Evolutionary conservation across 208 protist genomes (phyloP).

Genomic region (Leishmania turanica): DNA sequence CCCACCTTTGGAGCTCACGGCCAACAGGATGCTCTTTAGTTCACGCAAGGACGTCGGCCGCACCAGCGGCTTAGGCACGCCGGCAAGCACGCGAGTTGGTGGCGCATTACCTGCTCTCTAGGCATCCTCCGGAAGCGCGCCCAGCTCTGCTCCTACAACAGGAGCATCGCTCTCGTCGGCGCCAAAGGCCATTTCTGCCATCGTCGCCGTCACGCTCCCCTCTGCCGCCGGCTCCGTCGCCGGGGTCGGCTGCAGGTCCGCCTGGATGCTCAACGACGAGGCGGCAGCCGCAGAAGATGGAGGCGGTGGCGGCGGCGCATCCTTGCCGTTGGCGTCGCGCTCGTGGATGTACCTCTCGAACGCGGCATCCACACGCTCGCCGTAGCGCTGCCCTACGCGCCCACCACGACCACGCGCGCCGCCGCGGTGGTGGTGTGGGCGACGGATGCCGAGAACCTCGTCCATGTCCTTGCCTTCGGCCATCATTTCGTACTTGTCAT

Average conservation of each 20-base stretch:
- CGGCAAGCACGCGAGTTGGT: background rate
- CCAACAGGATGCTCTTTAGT: background rate
- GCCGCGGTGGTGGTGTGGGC: slow-evolving; percentile 19
- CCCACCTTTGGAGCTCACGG: background rate
- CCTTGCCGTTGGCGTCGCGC: slow-evolving; percentile 27
- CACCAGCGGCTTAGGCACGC: background rate
- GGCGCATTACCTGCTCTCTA: background rate
- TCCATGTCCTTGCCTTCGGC: slow-evolving; percentile 58
- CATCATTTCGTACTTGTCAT: slow-evolving; percentile 78
- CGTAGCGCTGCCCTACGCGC: slow-evolving; percentile 34
- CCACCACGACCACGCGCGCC: slow-evolving; percentile 40
- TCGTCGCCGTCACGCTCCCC: background rate
- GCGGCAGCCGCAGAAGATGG: background rate
- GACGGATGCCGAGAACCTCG: slow-evolving; percentile 47
- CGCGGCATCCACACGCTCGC: slow-evolving; percentile 45
- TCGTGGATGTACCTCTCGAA: slow-evolving; percentile 64
- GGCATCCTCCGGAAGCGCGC: slow-evolving; percentile 16
- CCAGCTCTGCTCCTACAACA: slow-evolving; percentile 16
- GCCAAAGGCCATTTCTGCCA: slow-evolving; percentile 31
- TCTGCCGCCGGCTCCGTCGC: background rate
- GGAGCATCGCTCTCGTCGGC: slow-evolving; percentile 19
- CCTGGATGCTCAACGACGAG: background rate
- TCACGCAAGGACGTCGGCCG: background rate
- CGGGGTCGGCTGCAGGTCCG: slow-evolving; percentile 5
- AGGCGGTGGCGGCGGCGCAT: background rate